These are phyloP conservation scores for Acanthamoeba castellanii DNA, from an alignment of 208 protist species.

Conservation along the genomic window DNA sequence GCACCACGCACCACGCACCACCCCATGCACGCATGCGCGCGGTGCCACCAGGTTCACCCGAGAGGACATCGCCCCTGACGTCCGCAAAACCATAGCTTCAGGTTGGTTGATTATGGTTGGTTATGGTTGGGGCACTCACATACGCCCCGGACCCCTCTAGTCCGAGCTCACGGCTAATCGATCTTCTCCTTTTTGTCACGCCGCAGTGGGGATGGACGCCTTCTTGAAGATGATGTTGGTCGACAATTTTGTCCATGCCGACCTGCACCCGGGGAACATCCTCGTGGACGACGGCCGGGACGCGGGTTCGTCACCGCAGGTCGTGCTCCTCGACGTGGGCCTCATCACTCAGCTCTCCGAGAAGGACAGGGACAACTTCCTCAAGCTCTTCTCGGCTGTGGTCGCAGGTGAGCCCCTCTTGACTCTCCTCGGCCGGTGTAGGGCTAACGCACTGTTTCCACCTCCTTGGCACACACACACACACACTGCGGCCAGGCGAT, in stretches of 20 bases:
- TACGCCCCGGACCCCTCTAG: too few relatives aligned
- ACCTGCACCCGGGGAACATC: constrained; percentile 81
- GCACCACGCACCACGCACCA: too few relatives aligned
- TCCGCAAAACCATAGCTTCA: constrained; percentile 36
- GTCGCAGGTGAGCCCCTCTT: not conserved
- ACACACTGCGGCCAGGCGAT: not conserved
- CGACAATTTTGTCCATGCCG: constrained; percentile 83
- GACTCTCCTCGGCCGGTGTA: too few relatives aligned
- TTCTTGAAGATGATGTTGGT: constrained; percentile 84
- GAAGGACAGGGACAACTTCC: not conserved
- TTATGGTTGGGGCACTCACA: too few relatives aligned
- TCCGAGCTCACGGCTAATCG: not conserved
- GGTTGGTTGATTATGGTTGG: too few relatives aligned
- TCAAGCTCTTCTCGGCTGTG: constrained; percentile 20
- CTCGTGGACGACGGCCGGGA: constrained; percentile 4
- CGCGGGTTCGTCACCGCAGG: not conserved
- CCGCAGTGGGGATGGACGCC: constrained; percentile 74
- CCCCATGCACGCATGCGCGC: too few relatives aligned
- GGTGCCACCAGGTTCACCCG: constrained; percentile 62
- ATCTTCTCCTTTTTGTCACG: not conserved
- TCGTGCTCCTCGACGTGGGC: constrained; percentile 12
- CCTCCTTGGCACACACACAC: too few relatives aligned
- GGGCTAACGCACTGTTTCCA: too few relatives aligned
- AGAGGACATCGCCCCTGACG: not conserved
- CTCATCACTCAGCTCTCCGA: not conserved